Conservation (phyloP, 768 basidiomycete species). For the Calocybe indica region DNA sequence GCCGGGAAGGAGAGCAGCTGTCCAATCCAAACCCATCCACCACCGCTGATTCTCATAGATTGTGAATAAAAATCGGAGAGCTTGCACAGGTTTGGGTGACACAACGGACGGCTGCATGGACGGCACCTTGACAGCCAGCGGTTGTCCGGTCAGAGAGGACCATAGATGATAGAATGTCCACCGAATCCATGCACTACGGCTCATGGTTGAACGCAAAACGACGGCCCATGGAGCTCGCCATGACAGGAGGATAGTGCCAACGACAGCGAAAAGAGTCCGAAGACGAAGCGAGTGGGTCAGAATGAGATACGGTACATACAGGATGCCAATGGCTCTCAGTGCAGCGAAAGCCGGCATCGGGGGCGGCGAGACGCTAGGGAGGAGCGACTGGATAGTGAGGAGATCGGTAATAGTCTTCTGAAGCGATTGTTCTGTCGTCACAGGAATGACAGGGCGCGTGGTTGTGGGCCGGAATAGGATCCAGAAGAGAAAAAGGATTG, state of each 20-base stretch:
- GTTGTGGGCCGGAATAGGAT: slow-evolving; percentile 7
- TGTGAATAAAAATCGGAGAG: slow-evolving; percentile 80
- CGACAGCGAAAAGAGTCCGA: slow-evolving; percentile 52
- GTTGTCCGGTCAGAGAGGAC: slow-evolving; percentile 49
- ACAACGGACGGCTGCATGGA: slow-evolving; percentile 27
- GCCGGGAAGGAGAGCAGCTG: slow-evolving; percentile 81
- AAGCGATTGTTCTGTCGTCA: slow-evolving; percentile 50
- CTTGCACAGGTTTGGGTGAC: slow-evolving; percentile 28
- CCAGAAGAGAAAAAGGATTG: slow-evolving; percentile 5
- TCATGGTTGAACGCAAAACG: slow-evolving; percentile 47
- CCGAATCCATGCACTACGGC: slow-evolving; percentile 63
- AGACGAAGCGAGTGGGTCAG: slow-evolving; percentile 58
- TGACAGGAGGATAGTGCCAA: slow-evolving; percentile 52
- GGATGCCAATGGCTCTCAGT: slow-evolving; percentile 48
- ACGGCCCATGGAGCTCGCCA: slow-evolving; percentile 66
- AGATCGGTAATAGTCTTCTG: slow-evolving; percentile 59
- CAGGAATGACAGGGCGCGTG: slow-evolving; percentile 14
- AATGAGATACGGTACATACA: slow-evolving; percentile 63
- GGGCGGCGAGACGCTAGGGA: slow-evolving; percentile 33
- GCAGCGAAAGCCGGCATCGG: slow-evolving; percentile 28
- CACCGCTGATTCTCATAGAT: slow-evolving; percentile 92
- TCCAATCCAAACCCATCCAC: slow-evolving; percentile 99
- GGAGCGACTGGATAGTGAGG: slow-evolving; percentile 52
- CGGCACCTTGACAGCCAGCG: slow-evolving; percentile 36
- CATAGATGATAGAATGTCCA: slow-evolving; percentile 50